A percentile compares a stretch with the other conserved stretches of the same genome.
Evolutionary conservation across 2,329 filamentous ascomycete genomes (phyloP).

Genomic region (Dichotomopilus funicola): DNA sequence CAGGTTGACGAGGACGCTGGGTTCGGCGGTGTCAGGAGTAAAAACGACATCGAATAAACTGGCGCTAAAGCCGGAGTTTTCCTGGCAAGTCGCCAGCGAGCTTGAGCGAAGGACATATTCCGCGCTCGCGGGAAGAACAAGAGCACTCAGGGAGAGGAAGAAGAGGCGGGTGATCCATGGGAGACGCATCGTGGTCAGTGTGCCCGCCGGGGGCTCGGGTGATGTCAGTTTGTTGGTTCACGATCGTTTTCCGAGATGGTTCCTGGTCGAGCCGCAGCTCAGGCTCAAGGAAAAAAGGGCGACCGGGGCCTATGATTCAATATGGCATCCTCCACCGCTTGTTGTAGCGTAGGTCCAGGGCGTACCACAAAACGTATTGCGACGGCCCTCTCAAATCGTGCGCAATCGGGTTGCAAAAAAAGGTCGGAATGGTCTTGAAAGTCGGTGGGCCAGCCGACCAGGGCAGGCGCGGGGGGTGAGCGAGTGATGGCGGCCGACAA

Average conservation of each 20-base stretch:
- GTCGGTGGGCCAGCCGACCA: too few species aligned
- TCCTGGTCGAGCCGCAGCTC: not conserved
- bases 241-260: not conserved
- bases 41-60: constrained; percentile 72
- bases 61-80: constrained; percentile 70
- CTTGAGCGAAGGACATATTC: constrained; percentile 66
- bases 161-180: constrained; percentile 37
- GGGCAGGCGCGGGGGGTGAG: not conserved
- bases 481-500: constrained; percentile 11
- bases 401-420: constrained; percentile 1
- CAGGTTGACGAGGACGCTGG: constrained; percentile 59
- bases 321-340: not conserved
- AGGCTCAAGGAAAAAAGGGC: not conserved
- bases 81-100: constrained; percentile 75
- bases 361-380: not conserved
- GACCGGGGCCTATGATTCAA: not conserved
- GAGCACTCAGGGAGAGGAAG: constrained; percentile 37
- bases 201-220: constrained; percentile 2
- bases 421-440: not conserved
- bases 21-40: constrained; percentile 51
- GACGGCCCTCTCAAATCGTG: not conserved
- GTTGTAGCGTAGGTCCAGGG: too few species aligned
- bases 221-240: not conserved
- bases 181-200: constrained; percentile 39
- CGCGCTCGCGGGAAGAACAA: constrained; percentile 40